phyloP scores from a whole-genome alignment of 176 grass and related monocot species.

The Eleusine indica region DNA sequence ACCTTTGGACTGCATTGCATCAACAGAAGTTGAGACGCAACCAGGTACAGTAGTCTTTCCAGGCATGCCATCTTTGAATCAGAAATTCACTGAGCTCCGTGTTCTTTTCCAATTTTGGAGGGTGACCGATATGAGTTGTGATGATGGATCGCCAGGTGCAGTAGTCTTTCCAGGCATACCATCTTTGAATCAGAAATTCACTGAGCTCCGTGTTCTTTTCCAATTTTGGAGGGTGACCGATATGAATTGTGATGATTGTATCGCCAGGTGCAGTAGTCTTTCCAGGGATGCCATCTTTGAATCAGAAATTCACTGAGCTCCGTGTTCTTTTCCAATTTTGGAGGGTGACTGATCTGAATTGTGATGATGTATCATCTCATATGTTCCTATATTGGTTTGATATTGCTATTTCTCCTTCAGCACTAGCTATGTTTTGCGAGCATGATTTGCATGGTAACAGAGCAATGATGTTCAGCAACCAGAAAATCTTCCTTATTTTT shows the following conservation, averaged over 20 bases:
- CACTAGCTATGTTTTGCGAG: not conserved
- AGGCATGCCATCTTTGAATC: not conserved
- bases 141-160: no score
- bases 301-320: not conserved
- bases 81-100: not conserved
- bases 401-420: not conserved
- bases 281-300: not conserved
- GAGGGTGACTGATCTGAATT: not conserved
- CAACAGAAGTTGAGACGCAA: not conserved
- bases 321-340: not conserved
- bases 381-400: not conserved
- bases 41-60: not conserved
- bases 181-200: not conserved
- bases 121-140: not conserved
- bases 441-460: not conserved
- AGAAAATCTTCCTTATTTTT: no score
- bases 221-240: not conserved
- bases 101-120: not conserved
- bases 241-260: not conserved
- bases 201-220: not conserved
- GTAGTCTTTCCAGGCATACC: not conserved
- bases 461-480: not conserved
- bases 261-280: no score
- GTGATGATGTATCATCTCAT: not conserved
- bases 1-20: conserved; percentile 14